phyloP scores from a whole-genome alignment of 495 filamentous ascomycete species.

The Hypoxylon intermedium region DNA sequence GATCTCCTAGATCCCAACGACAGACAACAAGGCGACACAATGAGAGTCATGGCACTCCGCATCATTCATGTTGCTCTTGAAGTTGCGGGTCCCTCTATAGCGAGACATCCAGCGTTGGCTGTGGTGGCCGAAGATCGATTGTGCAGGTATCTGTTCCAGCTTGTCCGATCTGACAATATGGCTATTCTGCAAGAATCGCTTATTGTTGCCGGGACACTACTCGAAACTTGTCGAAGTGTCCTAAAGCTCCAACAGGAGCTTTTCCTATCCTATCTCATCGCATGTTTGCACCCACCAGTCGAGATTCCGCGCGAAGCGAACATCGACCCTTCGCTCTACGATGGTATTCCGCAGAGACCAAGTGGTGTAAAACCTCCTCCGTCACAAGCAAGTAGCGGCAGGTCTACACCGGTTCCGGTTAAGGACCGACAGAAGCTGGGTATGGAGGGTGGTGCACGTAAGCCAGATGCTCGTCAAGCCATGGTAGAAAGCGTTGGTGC shows the following conservation, averaged over 20 bases:
- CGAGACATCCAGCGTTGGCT: slow-evolving; percentile 88
- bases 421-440: slow-evolving; percentile 93
- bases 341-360: slow-evolving; percentile 89
- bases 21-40: slow-evolving; percentile 86
- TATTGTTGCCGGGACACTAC: slow-evolving; percentile 85
- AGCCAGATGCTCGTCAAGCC: slow-evolving; percentile 92
- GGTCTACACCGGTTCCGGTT: slow-evolving; percentile 90
- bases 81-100: slow-evolving; percentile 94
- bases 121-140: slow-evolving; percentile 90
- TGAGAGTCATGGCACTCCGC: slow-evolving; percentile 94
- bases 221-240: slow-evolving; percentile 90
- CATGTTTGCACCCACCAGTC: slow-evolving; percentile 88
- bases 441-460: slow-evolving; percentile 88
- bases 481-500: slow-evolving; percentile 98
- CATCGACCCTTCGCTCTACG: slow-evolving; percentile 90
- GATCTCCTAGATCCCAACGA: slow-evolving; percentile 94
- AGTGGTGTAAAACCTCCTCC: slow-evolving; percentile 83
- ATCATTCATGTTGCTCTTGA: slow-evolving; percentile 98
- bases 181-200: slow-evolving; percentile 89
- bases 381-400: slow-evolving; percentile 78
- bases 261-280: slow-evolving; percentile 91
- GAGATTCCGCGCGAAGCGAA: slow-evolving; percentile 90
- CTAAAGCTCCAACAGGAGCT: slow-evolving; percentile 97
- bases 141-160: slow-evolving; percentile 93
- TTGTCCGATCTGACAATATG: slow-evolving; percentile 95